Base-by-base conservation (phyloP, 2,329 filamentous ascomycete genomes). In the Trichoderma atroviride region DNA sequence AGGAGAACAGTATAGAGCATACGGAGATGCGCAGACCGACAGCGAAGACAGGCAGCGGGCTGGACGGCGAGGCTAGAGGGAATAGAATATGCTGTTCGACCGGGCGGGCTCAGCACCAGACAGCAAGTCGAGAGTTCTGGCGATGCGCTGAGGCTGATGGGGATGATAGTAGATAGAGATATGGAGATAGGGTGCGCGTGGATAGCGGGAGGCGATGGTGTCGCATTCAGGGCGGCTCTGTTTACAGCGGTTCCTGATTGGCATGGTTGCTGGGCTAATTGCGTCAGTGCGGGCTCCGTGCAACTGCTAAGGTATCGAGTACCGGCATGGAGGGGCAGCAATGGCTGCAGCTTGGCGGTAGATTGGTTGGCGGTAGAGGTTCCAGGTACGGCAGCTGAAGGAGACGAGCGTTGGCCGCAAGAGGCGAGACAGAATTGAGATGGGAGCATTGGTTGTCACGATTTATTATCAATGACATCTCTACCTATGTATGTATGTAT, bases 241-340 rank as follows among this genome's bases (percentile, higher is more conserved):
- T 78, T 78, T 78, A 78, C 76, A 62, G 56, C 69, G 73, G 73
- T 77, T 71, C 73, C 74, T 74, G 72, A 77, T 76, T 76, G 75
- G 75, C 71, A 71, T 74, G 74, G 77, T 78, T 78, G 77, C 77
- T 60, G 56, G 68, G 35, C 31, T 50, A 35, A 27, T 60, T 61
- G 52, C 58, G 68, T 60, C 62, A 59, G 60, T 69, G 75, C 74
- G 71, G 72, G 66, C 47, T 50, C 47, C 6, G 37, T 16, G 11
- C 19, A 33, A 58, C 33, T 31, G 22, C 4, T 19, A 5, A 59
- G 31, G 65, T 61, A 68, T 35, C 5, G 57, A 11, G 57, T 67
- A 67, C 63, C 40, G 40, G 16, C 29, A 50, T 37, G 27, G 63
- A 19, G 55, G 63, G 63, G 63, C 33, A 57, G 19, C 29, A 4